Conservation (phyloP, 768 basidiomycete species). For the Lyophyllum decastes region DNA sequence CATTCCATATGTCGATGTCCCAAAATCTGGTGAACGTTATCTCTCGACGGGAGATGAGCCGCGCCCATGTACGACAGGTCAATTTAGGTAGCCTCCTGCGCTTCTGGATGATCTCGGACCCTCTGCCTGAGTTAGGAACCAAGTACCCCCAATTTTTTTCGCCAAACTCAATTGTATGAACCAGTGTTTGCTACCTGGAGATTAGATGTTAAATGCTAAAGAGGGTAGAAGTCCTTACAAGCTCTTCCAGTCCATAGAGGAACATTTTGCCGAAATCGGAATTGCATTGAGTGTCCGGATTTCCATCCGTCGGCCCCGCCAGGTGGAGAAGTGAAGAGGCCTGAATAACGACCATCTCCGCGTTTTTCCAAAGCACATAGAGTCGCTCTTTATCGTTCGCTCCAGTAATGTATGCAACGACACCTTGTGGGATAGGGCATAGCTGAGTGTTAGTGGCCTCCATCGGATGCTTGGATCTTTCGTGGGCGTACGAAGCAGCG, state of each 20-base stretch:
- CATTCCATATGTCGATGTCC: constrained; percentile 29
- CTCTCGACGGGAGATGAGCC: constrained; percentile 37
- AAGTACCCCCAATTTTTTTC: constrained; percentile 38
- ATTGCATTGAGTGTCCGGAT: too few relatives aligned
- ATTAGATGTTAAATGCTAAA: too few relatives aligned
- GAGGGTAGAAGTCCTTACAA: constrained; percentile 12
- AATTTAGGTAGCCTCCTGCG: constrained; percentile 23
- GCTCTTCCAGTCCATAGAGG: constrained; percentile 17
- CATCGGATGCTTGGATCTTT: background rate
- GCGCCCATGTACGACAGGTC: constrained; percentile 35
- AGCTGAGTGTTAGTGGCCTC: background rate
- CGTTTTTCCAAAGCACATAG: constrained; percentile 12
- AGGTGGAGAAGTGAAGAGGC: background rate
- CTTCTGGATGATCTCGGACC: constrained; percentile 31
- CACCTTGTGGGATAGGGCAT: constrained; percentile 6
- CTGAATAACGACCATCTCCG: constrained; percentile 16
- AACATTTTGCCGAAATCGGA: constrained; percentile 4
- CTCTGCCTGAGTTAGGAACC: constrained; percentile 21
- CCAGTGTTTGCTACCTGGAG: constrained; percentile 25
- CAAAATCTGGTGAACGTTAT: constrained; percentile 33
- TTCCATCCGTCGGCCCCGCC: too few relatives aligned
- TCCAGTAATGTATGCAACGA: constrained; percentile 6
- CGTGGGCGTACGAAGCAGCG: background rate
- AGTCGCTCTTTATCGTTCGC: background rate
- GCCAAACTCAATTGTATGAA: constrained; percentile 33